Evolutionary conservation across 2,329 filamentous ascomycete genomes (phyloP), one percentile per base, ranked within the genome.

Genomic region (Akanthomyces uredinophilus): DNA sequence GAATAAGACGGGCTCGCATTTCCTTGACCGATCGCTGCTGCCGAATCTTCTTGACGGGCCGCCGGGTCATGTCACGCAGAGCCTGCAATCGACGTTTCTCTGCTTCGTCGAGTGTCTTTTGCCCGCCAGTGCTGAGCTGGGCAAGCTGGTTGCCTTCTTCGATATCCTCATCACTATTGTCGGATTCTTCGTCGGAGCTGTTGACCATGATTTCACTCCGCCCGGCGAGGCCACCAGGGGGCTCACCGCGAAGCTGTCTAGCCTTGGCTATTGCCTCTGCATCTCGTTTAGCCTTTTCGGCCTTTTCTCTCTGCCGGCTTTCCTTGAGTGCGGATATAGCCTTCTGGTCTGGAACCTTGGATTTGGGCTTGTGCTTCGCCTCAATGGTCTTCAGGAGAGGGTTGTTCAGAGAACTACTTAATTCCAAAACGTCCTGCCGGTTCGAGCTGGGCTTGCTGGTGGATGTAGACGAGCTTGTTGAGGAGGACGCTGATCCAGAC

Each of bases 191-290:
- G 64, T 95, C 92, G 3, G 87, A 88, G 63, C 87, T 90, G 62
- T 89, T 87, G 27, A 97, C 91, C 92, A 98, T 96, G 73, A 98
- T 92, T 66, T 94, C 92, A 70, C 88, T 90, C 65, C 90, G 90
- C 3, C 85, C 83, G 41, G 89, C 91, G 71, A 92, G 91, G 63
- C 91, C 88, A 10, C 83, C 65, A 18, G 72, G 72, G 13, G 66
- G 69, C 62, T 77, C 74, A 29, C 75, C 75, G 39, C 75, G 69
- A 22, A 77, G 66, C 61, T 70, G 68, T 73, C 87, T 89, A 7
- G 91, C 85, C 65, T 82, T 84, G 2, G 90, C 90, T 67, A 93
- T 85, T 16, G 84, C 84, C 63, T 87, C 88, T 14, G 87, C 85
- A 70, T 93, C 89, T 69, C 88, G 83, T 71, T 84, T 88, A 64